Base-by-base conservation (phyloP, 2,329 filamentous ascomycete species). In the Sporothrix variecibatus region DNA sequence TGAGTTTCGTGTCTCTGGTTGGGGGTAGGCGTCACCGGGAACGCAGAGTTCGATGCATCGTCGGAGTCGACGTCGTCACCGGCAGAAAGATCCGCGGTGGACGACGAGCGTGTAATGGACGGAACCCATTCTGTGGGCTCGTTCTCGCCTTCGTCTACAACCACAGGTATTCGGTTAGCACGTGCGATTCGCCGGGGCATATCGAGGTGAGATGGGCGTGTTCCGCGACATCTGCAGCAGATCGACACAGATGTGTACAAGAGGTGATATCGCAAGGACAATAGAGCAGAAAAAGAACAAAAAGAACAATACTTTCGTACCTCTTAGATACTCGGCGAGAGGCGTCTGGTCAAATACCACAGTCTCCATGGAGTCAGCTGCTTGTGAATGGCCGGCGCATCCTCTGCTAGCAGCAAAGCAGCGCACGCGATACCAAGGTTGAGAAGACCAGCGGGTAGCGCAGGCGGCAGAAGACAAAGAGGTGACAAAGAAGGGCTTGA, bases 301-400 rank as follows among this genome's bases (percentile, higher is more conserved):
- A 60, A 51, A 67, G 28, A 58, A 65, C 38, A 64, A 64, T 62
- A 26, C 26, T 73, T 83, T 86, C 80, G n/a, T 83, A 96, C 95
- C 94, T 90, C 95, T 92, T 79, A 98, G 90, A 85, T 96, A 96
- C 80, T 93, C 91, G 81, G 94, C 94, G 84, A 98, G 87, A 79
- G 95, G 95, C 81, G 93, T 93, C 84, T 94, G 91, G 84, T 96
- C 90, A 84, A 93, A 93, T 79, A 97, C 90, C 79, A 97, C 87
- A 80, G 93, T 90, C 88, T 97, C 95, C 95, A 98, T 96, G 82
- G 58, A 97, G 73, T 74, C 73, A 72, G 69, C 46, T 74, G 62
- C 51, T 28, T 46, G 58, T 68, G 68, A 53, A 49, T 49, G 23
- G 51, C 23, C n/a, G 60, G 73, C 73, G 73, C 73, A 74, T 72